Percentiles rank a stretch among this genome's conserved stretches.
phyloP scores from a whole-genome alignment of 2,329 filamentous ascomycete genomes.

The Tolypocladium ovalisporum region DNA sequence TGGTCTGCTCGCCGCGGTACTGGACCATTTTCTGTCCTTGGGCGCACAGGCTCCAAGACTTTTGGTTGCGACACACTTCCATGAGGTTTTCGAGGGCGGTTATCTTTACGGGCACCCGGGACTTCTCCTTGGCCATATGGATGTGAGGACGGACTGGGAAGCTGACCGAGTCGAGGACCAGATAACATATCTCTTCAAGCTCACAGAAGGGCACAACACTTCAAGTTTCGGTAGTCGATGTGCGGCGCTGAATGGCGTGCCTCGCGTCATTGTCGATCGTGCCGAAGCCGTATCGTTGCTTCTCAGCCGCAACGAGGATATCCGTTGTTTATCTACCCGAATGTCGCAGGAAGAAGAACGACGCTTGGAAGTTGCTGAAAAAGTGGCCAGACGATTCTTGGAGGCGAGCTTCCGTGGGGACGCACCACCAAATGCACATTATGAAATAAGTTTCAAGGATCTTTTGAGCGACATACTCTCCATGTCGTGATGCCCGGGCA shows the following conservation, averaged over 20 bases:
- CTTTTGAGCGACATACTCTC: conserved; percentile 7
- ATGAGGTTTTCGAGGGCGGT: conserved; percentile 61
- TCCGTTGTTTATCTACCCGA: conserved; percentile 60
- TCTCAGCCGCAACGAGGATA: conserved; percentile 61
- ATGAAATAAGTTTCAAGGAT: conserved; percentile 1
- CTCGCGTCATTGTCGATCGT: conserved; percentile 57
- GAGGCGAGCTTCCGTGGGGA: conserved; percentile 8
- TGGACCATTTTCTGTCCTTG: conserved; percentile 43
- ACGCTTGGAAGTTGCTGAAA: conserved; percentile 59
- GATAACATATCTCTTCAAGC: conserved; percentile 64
- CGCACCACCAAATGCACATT: background rate
- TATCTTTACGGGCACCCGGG: conserved; percentile 39
- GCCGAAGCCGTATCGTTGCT: conserved; percentile 64
- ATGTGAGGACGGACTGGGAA: conserved; percentile 48
- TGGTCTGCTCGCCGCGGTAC: conserved; percentile 45
- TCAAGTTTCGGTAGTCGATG: conserved; percentile 82
- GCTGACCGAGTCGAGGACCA: conserved; percentile 45
- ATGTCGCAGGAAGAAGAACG: conserved; percentile 52
- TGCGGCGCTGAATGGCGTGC: conserved; percentile 78
- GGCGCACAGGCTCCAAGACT: conserved; percentile 40
- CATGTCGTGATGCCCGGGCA: background rate
- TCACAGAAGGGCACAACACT: conserved; percentile 55
- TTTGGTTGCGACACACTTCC: conserved; percentile 51
- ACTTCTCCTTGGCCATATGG: conserved; percentile 59
- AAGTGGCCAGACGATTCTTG: conserved; percentile 47